Conservation (phyloP, 805 yeast genomes). For the Peterozyma xylosa region DNA sequence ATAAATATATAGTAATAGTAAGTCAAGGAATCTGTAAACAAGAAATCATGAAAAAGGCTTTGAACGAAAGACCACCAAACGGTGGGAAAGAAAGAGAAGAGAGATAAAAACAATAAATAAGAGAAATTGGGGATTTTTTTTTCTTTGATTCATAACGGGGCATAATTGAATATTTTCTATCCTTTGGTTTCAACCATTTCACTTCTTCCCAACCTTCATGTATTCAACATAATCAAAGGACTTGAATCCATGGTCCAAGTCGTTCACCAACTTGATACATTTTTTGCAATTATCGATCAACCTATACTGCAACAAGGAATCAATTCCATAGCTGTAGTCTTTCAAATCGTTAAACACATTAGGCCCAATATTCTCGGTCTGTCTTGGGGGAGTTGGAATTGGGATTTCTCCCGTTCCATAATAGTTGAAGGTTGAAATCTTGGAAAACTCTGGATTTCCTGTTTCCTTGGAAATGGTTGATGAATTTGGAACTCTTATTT, state of each 20-base stretch:
- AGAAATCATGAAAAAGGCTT: too few species aligned
- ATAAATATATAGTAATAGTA: too few species aligned
- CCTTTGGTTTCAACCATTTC: too few species aligned
- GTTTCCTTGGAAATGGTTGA: constrained; percentile 5
- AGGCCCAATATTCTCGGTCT: neutral
- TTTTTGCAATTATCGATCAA: constrained; percentile 5
- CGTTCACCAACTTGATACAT: constrained; percentile 3
- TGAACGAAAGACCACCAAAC: too few species aligned
- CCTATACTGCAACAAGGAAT: constrained; percentile 5
- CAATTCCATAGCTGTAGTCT: constrained; percentile 7
- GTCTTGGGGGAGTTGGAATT: neutral
- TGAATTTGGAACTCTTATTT: constrained; percentile 3
- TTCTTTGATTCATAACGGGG: too few species aligned
- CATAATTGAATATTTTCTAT: too few species aligned
- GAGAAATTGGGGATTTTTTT: too few species aligned
- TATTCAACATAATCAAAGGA: constrained; percentile 6
- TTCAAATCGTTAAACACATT: constrained; percentile 5
- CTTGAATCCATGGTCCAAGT: constrained; percentile 1
- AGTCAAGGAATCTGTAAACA: too few species aligned
- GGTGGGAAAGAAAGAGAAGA: too few species aligned
- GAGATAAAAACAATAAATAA: too few species aligned
- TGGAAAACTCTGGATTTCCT: constrained; percentile 6
- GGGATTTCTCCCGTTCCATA: constrained; percentile 6
- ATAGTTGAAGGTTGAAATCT: constrained; percentile 6
- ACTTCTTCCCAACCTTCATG: neutral